phyloP scores from a whole-genome alignment of 2,329 filamentous ascomycete species.

The Emydomyces testavorans region DNA sequence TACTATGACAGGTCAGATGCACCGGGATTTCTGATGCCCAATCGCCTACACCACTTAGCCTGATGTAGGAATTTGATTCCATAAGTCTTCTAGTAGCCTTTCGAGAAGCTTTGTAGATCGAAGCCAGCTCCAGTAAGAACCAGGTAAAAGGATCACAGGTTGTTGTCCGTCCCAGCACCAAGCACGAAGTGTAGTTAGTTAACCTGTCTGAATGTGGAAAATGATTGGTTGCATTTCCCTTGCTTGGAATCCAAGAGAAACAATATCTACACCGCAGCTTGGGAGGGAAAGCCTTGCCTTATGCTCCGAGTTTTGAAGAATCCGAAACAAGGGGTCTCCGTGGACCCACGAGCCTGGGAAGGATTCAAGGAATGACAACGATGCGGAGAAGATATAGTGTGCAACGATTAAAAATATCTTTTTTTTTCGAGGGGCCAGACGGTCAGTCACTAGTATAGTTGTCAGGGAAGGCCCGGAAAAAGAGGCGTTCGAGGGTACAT shows the following conservation, averaged over 20 bases:
- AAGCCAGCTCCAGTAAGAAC: background rate
- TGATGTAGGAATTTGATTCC: background rate
- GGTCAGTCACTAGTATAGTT: no score
- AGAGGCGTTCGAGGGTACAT: slow-evolving; percentile 6
- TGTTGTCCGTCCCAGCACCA: background rate
- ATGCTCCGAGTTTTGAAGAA: background rate
- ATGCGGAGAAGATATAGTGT: no score
- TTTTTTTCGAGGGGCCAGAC: no score
- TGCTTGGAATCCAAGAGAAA: background rate
- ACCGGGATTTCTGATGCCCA: background rate
- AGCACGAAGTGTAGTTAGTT: background rate
- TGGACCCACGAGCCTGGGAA: background rate
- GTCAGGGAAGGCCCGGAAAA: background rate
- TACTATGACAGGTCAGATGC: background rate
- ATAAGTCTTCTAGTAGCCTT: background rate
- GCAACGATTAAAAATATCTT: no score
- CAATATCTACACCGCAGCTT: background rate
- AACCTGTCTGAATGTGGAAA: no score
- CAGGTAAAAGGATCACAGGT: background rate
- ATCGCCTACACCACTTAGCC: background rate
- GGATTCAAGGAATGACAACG: background rate
- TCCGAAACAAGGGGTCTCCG: slow-evolving; percentile 5
- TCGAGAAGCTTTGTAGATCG: background rate
- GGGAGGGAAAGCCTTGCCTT: background rate
- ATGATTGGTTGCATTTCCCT: background rate